Base-by-base conservation (phyloP, 345 rosid species). In the Eucalyptus pumila region DNA sequence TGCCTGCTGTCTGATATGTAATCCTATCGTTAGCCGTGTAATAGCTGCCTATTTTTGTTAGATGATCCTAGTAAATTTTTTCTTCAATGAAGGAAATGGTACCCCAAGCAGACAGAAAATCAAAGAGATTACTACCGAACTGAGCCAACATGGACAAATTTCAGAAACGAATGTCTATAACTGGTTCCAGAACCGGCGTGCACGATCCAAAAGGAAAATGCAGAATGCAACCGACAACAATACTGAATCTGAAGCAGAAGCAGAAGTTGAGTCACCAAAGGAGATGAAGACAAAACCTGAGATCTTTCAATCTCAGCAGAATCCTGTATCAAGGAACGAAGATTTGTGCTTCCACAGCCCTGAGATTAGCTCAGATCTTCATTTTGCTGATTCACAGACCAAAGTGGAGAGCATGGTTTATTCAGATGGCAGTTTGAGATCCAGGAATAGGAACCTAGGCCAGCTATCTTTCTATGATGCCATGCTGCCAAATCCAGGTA, bases 111-210 rank as follows among this genome's bases (percentile, higher is more conserved):
- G 97, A 93, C 98, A 97, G 48, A 97, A 96, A 95, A 98, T 98
- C 92, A 98, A 96, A 91, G 98, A 98, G 88, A 95, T 97, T 88
- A 94, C 99, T 26, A 89, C 93, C 42, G 96, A 97, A 89, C 96
- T 96, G 76, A 94, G 99, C 92, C 99, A 97, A 86, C 99, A 97
- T 19, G 99, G 99, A 86, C 97, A 94, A 90, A 98, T 98, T 90
- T 95, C 98, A 15, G 99, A 98, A 52, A 94, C 96, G 13, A 97
- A 97, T 90, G 99, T 98, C 85, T 96, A 96, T 88, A 97, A 98
- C 88, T 97, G 99, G 99, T 98, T 98, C 88, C 99, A 98, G 91
- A 98, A 98, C 45, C 91, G 99, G 91, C 97, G 99, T 72, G 99
- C 99, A 58, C 91, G 98, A 23, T 98, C 99, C 5, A 98, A 98